Percentiles rank a stretch among this genome's conserved stretches.
These are phyloP conservation scores for Rubroshorea leprosula DNA, from an alignment of 345 rosid species.

Conservation along the genomic window DNA sequence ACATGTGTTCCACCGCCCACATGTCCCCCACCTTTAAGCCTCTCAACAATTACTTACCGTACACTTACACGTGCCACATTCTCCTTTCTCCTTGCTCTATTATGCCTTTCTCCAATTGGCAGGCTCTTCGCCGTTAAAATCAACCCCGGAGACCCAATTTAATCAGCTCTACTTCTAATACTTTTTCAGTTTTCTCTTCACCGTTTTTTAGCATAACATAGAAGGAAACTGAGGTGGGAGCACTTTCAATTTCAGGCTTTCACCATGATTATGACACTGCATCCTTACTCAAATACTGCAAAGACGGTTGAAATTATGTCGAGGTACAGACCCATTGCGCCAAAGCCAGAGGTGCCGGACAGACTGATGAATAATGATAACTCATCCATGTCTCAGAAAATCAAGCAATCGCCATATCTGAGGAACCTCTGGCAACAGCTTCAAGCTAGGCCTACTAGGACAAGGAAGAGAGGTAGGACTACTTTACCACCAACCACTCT, in stretches of 20 bases:
- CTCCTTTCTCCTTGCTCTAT: conserved; percentile 30
- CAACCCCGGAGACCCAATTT: conserved; percentile 9
- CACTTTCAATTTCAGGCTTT: neutral
- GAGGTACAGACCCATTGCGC: conserved; percentile 87
- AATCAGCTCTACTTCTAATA: neutral
- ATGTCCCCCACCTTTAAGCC: conserved; percentile 36
- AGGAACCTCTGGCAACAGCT: conserved; percentile 81
- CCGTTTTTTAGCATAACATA: neutral
- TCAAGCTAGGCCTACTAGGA: conserved; percentile 79
- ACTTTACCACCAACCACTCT: conserved; percentile 44
- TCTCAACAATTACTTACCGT: conserved; percentile 75
- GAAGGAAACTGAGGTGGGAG: neutral
- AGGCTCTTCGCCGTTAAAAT: conserved; percentile 7
- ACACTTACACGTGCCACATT: conserved; percentile 45
- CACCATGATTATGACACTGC: conserved; percentile 65
- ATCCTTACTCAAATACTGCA: conserved; percentile 43
- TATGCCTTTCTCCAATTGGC: conserved; percentile 51
- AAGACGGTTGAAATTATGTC: conserved; percentile 95
- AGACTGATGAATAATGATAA: conserved; percentile 25
- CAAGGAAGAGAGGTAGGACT: conserved; percentile 79
- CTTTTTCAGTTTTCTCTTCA: neutral
- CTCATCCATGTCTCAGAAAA: conserved; percentile 55
- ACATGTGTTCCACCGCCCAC: conserved; percentile 48
- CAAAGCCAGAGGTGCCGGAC: conserved; percentile 53
- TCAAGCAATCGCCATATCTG: conserved; percentile 66